Base-by-base conservation (phyloP, 176 grass and related monocot species). In the Stipa capillata region DNA sequence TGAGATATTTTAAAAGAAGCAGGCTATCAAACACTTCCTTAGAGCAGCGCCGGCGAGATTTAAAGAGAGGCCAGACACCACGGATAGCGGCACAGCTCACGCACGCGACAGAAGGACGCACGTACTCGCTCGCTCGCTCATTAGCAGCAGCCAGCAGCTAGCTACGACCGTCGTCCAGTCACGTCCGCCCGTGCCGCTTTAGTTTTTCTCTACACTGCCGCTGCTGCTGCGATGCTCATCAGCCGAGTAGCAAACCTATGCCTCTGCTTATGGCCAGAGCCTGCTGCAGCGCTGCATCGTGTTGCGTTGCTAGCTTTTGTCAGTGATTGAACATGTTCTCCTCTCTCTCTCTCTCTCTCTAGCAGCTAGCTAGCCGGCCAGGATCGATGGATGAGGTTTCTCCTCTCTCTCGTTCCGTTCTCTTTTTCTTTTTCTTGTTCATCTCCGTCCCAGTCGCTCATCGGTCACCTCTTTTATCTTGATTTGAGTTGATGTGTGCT, bases 141-240 rank as follows among this genome's bases (percentile, higher is more conserved):
- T n/a, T 34, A 29, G 34, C 41, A 2, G 71, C 37, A 39, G 36
- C 36, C 23, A 15, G 50, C n/a, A 10, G n/a, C 28, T n/a, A 35
- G 59, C 42, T 31, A 24, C 75, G 43, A 34, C 63, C 17, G 27
- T 15, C 47, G 86, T 84, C 41, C 10, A 17, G 81, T 88, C 81
- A 88, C 69, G 76, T 88, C 86, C 59, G 23, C 55, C 24, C 56
- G 56, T 83, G 73, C 49, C 13, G 59, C 50, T 58, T 59, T 69
- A 23, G 23, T 41, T 27, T 64, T 10, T 35, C 16, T 54, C 58
- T 51, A 44, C 27, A 20, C 33, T n/a, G n/a, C 42, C 36, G 18
- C 4, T 3, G 75, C 59, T 36, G 55, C 74, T 4, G 25, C 68
- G 15, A 41, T 29, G 62, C 62, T 39, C 62, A 16, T 18, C 72